Base-by-base conservation (phyloP, 192 early-diverging fungal genomes). In the Linderina pennispora region DNA sequence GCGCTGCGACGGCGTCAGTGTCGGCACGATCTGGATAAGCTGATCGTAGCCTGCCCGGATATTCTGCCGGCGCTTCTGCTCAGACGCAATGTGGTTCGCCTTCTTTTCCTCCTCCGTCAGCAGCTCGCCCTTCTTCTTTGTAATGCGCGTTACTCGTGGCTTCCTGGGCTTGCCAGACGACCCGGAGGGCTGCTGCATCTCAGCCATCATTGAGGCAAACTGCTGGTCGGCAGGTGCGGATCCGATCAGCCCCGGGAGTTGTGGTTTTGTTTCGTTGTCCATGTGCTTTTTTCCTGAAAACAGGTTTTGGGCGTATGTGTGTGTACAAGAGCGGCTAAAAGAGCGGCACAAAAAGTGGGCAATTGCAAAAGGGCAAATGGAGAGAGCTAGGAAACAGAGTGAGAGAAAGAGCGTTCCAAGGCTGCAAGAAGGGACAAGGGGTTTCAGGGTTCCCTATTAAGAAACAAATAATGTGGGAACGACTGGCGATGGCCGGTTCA, bases 71-170 rank as follows among this genome's bases (percentile, higher is more conserved):
- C 93, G 81, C 54, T 91, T 89, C 62, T 97, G 90, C 61, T 97
- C 93, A 17, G 87, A 90, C 1, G 87, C 90, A 74, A 97, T 97
- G 62, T 97, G 93, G 70, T 94, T 94, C 9, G 85, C 86, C 54
- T 89, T 87, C 60, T 94, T 94, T 43, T 92, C 87, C n/a, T 86
- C 81, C 36, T 92, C 92, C 1, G 92, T 84, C 44, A 94, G 63
- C 35, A 90, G 58, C 50, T 89, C 88, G 57, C 85, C 68, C 41
- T 72, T 72, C 44, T 60, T 59, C 33, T 72, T 72, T 7, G 62
- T 40, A 25, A 53, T 49, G 4, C 61, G 46, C 23, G 46, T 49
- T 21, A 42, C 51, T 1, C 44, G 36, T n/a, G 35, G 11, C 13
- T 40, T 54, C 11, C 6, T 31, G 28, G 28, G 28, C 14, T 54